Evolutionary conservation across 2,329 filamentous ascomycete species (phyloP).

Genomic region (Aspergillus sp.): DNA sequence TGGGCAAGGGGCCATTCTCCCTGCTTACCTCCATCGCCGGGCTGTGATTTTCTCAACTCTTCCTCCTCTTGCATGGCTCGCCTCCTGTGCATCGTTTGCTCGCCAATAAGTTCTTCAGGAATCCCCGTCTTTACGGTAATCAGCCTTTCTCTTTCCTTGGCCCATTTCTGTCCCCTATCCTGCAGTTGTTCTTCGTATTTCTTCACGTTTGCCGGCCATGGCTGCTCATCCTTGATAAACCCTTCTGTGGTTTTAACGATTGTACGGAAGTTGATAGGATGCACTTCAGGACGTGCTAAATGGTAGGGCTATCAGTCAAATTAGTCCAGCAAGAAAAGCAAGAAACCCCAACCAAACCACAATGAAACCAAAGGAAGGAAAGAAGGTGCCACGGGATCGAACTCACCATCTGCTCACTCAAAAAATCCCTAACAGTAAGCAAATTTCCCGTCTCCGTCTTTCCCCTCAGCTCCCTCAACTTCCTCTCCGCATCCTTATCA

Average conservation of each 20-base stretch:
- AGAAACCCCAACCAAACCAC: too few relatives aligned
- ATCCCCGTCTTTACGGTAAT: not conserved
- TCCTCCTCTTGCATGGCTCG: conserved; percentile 10
- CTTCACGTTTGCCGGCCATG: conserved; percentile 45
- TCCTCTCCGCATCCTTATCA: conserved; percentile 19
- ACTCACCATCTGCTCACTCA: conserved; percentile 20
- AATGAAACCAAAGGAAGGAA: too few relatives aligned
- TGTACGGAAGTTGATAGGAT: conserved; percentile 45
- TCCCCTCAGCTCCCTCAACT: conserved; percentile 18
- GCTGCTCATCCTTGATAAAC: conserved; percentile 44
- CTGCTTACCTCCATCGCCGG: conserved; percentile 31
- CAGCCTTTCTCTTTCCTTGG: conserved; percentile 11
- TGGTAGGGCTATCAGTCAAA: conserved; percentile 33
- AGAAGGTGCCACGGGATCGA: not conserved
- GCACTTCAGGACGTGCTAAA: conserved; percentile 37
- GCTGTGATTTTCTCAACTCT: conserved; percentile 20
- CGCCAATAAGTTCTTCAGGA: conserved; percentile 13
- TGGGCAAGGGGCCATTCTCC: conserved; percentile 42
- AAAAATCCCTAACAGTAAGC: conserved; percentile 21
- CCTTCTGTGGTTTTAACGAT: conserved; percentile 45
- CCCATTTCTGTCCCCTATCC: conserved; percentile 18
- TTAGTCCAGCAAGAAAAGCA: too few relatives aligned
- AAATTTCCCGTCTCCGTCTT: conserved; percentile 19
- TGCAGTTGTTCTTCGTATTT: conserved; percentile 24
- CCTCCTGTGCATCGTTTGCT: conserved; percentile 12